phyloP scores from a whole-genome alignment of 345 rosid genomes.

The Ricinus communis region DNA sequence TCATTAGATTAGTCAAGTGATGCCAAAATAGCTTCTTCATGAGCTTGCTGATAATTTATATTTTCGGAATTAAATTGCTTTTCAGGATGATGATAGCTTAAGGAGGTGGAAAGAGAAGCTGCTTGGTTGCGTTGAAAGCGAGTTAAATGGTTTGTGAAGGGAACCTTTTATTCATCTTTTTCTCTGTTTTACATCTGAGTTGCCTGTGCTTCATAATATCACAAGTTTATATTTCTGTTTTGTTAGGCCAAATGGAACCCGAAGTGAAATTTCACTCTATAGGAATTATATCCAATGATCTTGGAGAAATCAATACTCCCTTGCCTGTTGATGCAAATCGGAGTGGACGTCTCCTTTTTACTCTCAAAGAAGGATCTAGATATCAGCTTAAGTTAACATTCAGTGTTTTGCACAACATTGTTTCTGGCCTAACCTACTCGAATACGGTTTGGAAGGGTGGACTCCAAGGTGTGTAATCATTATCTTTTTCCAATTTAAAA shows the following conservation, averaged over 20 bases:
- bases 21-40: background rate
- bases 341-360: conserved; percentile 30
- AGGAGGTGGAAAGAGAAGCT: conserved; percentile 83
- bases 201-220: background rate
- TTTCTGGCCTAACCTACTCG: conserved; percentile 49
- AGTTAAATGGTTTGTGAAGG: conserved; percentile 37
- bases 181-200: background rate
- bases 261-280: conserved; percentile 53
- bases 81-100: conserved; percentile 82
- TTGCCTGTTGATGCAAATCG: conserved; percentile 37
- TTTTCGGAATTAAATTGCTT: conserved; percentile 14
- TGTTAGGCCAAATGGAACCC: conserved; percentile 51
- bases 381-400: conserved; percentile 50
- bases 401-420: conserved; percentile 53
- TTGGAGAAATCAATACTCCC: conserved; percentile 42
- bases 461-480: conserved; percentile 38
- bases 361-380: conserved; percentile 50
- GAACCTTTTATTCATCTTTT: background rate
- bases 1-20: background rate
- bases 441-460: conserved; percentile 54
- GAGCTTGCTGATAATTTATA: background rate
- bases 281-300: conserved; percentile 49
- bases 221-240: conserved; percentile 1
- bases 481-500: conserved; percentile 8
- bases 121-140: conserved; percentile 57